Evolutionary conservation across 2,329 filamentous ascomycete genomes (phyloP).

Genomic region (Ophidiomyces ophidiicola): DNA sequence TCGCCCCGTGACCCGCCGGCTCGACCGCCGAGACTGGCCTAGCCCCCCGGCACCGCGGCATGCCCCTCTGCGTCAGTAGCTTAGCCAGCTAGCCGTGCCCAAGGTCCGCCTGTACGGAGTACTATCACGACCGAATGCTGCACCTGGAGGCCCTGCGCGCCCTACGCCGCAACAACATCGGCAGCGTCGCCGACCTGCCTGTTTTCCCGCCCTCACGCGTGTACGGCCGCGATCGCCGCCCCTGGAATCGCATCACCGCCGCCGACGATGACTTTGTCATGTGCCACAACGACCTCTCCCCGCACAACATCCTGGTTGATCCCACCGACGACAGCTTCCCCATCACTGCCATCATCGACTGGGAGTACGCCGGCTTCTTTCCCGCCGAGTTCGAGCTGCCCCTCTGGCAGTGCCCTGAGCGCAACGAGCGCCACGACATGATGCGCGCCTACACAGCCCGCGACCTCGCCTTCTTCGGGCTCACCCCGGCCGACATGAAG

Average conservation of each 20-base stretch:
- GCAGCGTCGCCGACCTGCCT: constrained; percentile 3
- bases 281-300: constrained; percentile 16
- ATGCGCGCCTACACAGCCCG: not conserved
- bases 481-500: not conserved
- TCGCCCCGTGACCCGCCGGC: too few relatives aligned
- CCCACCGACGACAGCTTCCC: constrained; percentile 10
- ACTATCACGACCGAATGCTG: too few relatives aligned
- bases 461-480: not conserved
- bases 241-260: constrained; percentile 6
- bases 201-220: constrained; percentile 1
- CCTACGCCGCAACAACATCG: not conserved
- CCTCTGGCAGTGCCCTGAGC: constrained; percentile 6
- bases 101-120: too few relatives aligned
- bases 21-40: too few relatives aligned
- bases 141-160: too few relatives aligned
- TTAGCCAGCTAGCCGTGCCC: too few relatives aligned
- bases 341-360: constrained; percentile 17
- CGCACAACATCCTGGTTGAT: constrained; percentile 16
- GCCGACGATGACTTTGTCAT: constrained; percentile 11
- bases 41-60: too few relatives aligned
- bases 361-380: constrained; percentile 18
- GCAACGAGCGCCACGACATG: not conserved
- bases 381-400: constrained; percentile 10
- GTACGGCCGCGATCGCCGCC: not conserved
- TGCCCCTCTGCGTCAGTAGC: too few relatives aligned